Percentiles rank a stretch among this genome's conserved stretches.
These are phyloP conservation scores for Calycina marina DNA, from an alignment of 2,329 filamentous ascomycete genomes.

Conservation along the genomic window DNA sequence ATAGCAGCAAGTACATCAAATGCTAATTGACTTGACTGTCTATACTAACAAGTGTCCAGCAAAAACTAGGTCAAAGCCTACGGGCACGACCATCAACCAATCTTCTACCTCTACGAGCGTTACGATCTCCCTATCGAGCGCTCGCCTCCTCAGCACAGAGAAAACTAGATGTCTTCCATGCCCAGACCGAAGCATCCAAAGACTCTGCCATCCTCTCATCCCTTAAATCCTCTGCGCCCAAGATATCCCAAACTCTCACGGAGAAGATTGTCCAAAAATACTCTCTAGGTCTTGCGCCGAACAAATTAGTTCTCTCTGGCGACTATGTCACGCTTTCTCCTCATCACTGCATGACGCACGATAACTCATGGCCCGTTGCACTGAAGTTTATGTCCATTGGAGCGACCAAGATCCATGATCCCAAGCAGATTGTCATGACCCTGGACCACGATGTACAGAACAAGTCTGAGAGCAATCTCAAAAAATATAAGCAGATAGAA, in stretches of 20 bases:
- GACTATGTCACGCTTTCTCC: slow-evolving; percentile 73
- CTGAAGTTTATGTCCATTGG: slow-evolving; percentile 72
- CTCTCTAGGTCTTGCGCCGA: slow-evolving; percentile 57
- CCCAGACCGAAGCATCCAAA: slow-evolving; percentile 41
- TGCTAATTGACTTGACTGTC: neutral
- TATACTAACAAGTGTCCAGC: neutral
- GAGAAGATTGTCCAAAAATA: slow-evolving; percentile 87
- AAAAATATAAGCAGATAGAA: slow-evolving; percentile 72
- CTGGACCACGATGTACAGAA: slow-evolving; percentile 87
- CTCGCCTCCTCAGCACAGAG: slow-evolving; percentile 19
- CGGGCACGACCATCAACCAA: slow-evolving; percentile 1
- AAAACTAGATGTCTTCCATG: slow-evolving; percentile 43
- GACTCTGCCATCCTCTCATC: slow-evolving; percentile 39
- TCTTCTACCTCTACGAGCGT: slow-evolving; percentile 1
- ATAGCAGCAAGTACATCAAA: neutral
- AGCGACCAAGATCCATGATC: slow-evolving; percentile 57
- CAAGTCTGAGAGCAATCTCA: slow-evolving; percentile 59
- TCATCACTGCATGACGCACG: slow-evolving; percentile 70
- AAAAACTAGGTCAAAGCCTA: slow-evolving; percentile 1
- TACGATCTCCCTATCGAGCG: slow-evolving; percentile 8
- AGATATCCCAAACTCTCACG: slow-evolving; percentile 58
- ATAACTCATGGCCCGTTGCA: slow-evolving; percentile 66
- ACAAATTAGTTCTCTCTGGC: slow-evolving; percentile 62
- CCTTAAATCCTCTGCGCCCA: slow-evolving; percentile 25
- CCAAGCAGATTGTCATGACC: slow-evolving; percentile 64